Evolutionary conservation across 2,329 filamentous ascomycete genomes (phyloP).

Genomic region (Macrophomina tecta): DNA sequence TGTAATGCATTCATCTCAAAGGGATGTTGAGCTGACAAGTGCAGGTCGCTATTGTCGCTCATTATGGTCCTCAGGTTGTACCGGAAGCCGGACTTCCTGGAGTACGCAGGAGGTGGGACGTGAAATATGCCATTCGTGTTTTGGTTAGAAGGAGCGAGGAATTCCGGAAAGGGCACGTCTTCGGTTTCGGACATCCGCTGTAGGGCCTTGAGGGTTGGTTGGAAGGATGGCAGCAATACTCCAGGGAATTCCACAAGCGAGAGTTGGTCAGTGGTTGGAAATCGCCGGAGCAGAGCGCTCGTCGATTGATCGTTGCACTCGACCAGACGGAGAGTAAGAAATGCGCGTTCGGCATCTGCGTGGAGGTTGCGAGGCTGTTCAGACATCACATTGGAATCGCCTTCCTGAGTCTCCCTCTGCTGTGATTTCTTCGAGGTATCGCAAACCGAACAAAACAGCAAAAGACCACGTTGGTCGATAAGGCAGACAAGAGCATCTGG

Average conservation of each 20-base stretch:
- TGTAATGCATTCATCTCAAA: conserved; percentile 30
- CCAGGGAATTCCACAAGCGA: conserved; percentile 39
- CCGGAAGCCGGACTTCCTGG: conserved; percentile 32
- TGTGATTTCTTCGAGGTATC: no score
- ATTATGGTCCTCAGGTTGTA: conserved; percentile 34
- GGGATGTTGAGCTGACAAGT: conserved; percentile 4
- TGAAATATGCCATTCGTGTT: not conserved
- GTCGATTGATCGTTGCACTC: conserved; percentile 29
- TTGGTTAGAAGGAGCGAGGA: conserved; percentile 35
- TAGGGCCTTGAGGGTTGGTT: conserved; percentile 36
- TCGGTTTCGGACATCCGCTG: conserved; percentile 34
- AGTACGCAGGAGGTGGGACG: conserved; percentile 38
- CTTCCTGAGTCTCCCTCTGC: conserved; percentile 21
- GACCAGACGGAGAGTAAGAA: conserved; percentile 33
- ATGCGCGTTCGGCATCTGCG: conserved; percentile 25
- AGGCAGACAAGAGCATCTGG: conserved; percentile 37
- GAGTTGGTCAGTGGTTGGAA: conserved; percentile 28
- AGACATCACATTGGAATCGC: no score
- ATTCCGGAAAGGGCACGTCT: conserved; percentile 40
- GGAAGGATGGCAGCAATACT: conserved; percentile 40
- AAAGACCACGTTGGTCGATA: conserved; percentile 34
- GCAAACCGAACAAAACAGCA: conserved; percentile 40
- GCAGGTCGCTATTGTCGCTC: conserved; percentile 3
- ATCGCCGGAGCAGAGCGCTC: conserved; percentile 31
- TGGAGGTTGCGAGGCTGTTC: conserved; percentile 19